Conservation (phyloP, 805 yeast genomes). For the Myxozyma melibiosi region DNA sequence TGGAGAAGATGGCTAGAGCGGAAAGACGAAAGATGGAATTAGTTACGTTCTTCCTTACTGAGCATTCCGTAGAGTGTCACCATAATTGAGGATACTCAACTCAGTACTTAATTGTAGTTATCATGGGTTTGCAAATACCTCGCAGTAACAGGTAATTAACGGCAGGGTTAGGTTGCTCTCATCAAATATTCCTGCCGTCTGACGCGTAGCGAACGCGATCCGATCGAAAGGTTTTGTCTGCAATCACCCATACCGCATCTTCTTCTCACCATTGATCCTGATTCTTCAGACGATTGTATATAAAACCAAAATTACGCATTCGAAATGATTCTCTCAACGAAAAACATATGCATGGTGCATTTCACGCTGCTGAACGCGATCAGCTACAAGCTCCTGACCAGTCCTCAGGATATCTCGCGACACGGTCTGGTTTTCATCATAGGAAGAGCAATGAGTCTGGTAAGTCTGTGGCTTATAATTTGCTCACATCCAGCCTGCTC, state of each 20-base stretch:
- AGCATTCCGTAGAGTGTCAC: neutral
- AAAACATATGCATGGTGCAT: constrained; percentile 27
- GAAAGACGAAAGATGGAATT: too few species aligned
- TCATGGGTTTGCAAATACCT: neutral
- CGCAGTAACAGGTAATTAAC: too few species aligned
- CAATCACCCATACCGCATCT: neutral
- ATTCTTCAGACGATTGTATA: too few species aligned
- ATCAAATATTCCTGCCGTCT: too few species aligned
- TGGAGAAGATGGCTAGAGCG: too few species aligned
- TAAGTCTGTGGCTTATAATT: neutral
- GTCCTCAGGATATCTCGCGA: constrained; percentile 24
- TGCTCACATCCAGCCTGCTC: too few species aligned
- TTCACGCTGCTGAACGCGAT: constrained; percentile 32
- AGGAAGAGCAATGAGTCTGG: constrained; percentile 33
- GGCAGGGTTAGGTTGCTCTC: too few species aligned
- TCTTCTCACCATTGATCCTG: too few species aligned
- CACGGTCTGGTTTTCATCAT: constrained; percentile 31
- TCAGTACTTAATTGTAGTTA: neutral
- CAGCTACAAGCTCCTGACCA: constrained; percentile 26
- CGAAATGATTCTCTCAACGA: constrained; percentile 31
- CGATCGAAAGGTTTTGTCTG: neutral
- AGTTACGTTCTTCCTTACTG: neutral
- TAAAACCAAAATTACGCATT: too few species aligned
- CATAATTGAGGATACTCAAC: neutral
- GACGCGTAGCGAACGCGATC: neutral